These are phyloP conservation scores for Graphiopsis chlorocephala DNA, from an alignment of 2,329 filamentous ascomycete genomes.

Conservation along the genomic window DNA sequence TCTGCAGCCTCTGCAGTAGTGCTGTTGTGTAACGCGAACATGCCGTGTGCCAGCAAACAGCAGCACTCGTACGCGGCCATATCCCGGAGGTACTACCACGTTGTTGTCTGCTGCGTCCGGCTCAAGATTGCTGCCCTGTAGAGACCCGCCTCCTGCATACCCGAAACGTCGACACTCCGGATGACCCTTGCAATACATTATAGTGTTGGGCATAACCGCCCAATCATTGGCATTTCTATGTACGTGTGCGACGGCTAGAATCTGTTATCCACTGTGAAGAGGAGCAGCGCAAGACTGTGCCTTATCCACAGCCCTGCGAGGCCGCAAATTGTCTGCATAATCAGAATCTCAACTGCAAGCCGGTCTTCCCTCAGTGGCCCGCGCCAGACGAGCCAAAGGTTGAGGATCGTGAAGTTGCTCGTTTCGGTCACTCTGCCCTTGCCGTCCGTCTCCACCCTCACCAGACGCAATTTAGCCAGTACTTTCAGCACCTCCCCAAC, in stretches of 20 bases:
- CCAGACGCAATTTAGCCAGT: conserved; percentile 64
- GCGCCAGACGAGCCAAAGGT: conserved; percentile 94
- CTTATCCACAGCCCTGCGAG: conserved; percentile 80
- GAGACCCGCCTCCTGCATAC: conserved; percentile 3
- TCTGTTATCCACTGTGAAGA: conserved; percentile 86
- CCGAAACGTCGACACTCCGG: conserved; percentile 2
- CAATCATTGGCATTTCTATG: conserved; percentile 4
- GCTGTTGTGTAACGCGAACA: neutral
- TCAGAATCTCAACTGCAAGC: conserved; percentile 73
- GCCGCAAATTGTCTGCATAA: conserved; percentile 73
- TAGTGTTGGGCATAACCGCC: neutral
- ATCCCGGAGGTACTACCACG: neutral
- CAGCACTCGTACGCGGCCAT: neutral
- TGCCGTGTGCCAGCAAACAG: neutral
- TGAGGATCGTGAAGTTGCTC: conserved; percentile 88
- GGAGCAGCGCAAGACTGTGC: conserved; percentile 78
- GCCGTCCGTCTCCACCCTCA: conserved; percentile 66
- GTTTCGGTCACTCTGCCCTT: conserved; percentile 72
- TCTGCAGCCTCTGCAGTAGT: neutral
- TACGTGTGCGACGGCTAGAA: conserved; percentile 19
- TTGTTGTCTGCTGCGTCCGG: neutral
- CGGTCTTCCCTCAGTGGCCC: conserved; percentile 86
- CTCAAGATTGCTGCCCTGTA: neutral
- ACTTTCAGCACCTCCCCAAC: conserved; percentile 65
- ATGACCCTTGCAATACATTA: neutral